Base-by-base conservation (phyloP, 108 stramenopile species). In the Cyclotella sp. region DNA sequence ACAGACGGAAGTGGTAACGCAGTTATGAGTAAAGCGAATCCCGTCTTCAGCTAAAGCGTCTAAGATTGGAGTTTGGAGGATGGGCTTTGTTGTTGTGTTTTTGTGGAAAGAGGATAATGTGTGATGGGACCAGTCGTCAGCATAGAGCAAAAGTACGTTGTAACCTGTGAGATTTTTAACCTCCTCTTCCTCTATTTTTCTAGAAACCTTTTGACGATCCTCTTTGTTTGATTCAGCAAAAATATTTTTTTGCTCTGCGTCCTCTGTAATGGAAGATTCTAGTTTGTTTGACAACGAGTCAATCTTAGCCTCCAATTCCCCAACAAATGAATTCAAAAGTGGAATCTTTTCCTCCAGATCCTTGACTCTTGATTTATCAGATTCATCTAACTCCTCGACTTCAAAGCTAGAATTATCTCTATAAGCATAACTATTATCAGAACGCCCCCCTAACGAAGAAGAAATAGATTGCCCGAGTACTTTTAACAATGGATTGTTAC, bases 1-100 rank as follows among this genome's bases (percentile, higher is more conserved):
- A 62, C 94, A 95, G 13, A 95, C 82, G 44, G 83, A 81, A 8
- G 94, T 95, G 43, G 94, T 95, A 26, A 95, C 94, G 66, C 89
- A 90, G 60, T 95, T 92, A 64, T 89, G 88, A 14, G 84, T 76
- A 46, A 95, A 95, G 19, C 89, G 67, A 9, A 95, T 81, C 22
- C 94, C 94, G 8, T 89, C 60, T n/a, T 77, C 62, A 9, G 94
- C 91, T 66, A 95, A 73, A n/a, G 66, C 68, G 66, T 92, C 91
- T 18, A 95, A 81, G 46, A 83, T 77, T 0, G 94, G 94, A 13
- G 84, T 85, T 53, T 85, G 72, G 10, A 84, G 59, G 9, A 84
- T 71, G 41, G 55, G 53, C 30, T 84, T 81, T 24, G 52, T 11
- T n/a, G 81, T 73, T 43, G 27, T 40, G 21, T 69, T 71, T 49